Evolutionary conservation across 768 basidiomycete genomes (phyloP), one percentile per base, ranked within the genome.

Genomic region (Rhizopogon vesiculosus): DNA sequence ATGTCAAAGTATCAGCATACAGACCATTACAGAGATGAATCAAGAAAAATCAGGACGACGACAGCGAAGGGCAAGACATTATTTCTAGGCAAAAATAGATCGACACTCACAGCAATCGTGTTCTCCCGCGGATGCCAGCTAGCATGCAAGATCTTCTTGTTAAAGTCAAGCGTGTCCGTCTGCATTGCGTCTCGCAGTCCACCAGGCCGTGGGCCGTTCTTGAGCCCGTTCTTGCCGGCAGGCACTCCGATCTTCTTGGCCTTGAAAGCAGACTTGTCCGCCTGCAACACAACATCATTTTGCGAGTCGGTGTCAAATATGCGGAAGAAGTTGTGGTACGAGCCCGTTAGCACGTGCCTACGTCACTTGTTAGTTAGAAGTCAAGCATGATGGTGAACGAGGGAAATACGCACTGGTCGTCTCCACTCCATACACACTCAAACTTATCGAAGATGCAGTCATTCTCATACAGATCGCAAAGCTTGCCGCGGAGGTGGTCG

Each of bases 361-460:
- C 8, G 41, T 54, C 29, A 50, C 31, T 18, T 42, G 9, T 49
- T 8, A 29, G 35, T 59, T 9, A 58, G 56, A 18, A 31, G 33
- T 42, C 53, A 10, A 46, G 61, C 62, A 62, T 58, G 57, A 25
- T 45, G 42, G 45, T 25, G 51, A 51, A 22, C 22, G 18, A 28
- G 42, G 18, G 12, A 76, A 78, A 62, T 56, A 85, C 96, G 72
- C 74, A 87, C 97, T 87, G 86, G 69, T 91, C 96, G 68, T 97
- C 91, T 39, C 97, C 97, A 60, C 91, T 90, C 89, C 94, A 99
- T 19, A 92, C 89, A 70, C 97, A 98, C 75, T 99, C 97, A 63
- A 98, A 99, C 74, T 98, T 98, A 79, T 99, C 97, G 70, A 98
- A 99, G 66, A 99, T 99, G 74, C 97, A 98, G 67, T 99, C 97